These are phyloP conservation scores for Globisporangium ultimum DNA, from an alignment of 352 stramenopile genomes.

Conservation along the genomic window DNA sequence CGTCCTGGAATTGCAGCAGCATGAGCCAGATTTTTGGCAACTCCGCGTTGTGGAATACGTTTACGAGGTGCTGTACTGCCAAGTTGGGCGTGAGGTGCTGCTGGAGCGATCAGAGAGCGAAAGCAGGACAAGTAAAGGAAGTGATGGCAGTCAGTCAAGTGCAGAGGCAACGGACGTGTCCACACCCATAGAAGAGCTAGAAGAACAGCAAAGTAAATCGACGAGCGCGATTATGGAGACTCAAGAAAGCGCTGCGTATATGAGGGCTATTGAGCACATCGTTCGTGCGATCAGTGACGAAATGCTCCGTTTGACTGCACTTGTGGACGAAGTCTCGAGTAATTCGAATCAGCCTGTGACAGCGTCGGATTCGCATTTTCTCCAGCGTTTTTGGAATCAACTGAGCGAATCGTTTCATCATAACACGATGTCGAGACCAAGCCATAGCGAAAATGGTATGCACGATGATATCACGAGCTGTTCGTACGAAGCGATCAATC, in stretches of 20 bases:
- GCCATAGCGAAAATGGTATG: background rate
- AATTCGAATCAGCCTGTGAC: background rate
- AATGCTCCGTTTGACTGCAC: conserved; percentile 6
- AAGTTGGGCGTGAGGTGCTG: background rate
- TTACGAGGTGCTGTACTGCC: conserved; percentile 17
- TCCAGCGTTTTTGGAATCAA: conserved; percentile 5
- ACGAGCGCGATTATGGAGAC: background rate
- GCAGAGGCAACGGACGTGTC: background rate
- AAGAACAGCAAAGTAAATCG: background rate
- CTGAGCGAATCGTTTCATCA: background rate
- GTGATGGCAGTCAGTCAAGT: background rate
- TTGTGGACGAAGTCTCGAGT: background rate
- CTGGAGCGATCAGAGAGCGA: background rate
- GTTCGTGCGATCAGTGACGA: conserved; percentile 1
- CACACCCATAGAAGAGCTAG: background rate
- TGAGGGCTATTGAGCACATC: conserved; percentile 5
- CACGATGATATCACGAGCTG: conserved; percentile 12
- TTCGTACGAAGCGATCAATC: conserved; percentile 37
- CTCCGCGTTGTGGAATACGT: conserved; percentile 43
- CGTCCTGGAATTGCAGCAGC: conserved; percentile 21
- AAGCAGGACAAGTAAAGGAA: background rate
- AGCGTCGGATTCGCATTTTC: background rate
- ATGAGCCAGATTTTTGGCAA: conserved; percentile 59
- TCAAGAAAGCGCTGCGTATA: background rate
- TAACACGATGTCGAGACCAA: background rate